These are phyloP conservation scores for Sisymbrium irio DNA, from an alignment of 345 rosid genomes.

Conservation along the genomic window DNA sequence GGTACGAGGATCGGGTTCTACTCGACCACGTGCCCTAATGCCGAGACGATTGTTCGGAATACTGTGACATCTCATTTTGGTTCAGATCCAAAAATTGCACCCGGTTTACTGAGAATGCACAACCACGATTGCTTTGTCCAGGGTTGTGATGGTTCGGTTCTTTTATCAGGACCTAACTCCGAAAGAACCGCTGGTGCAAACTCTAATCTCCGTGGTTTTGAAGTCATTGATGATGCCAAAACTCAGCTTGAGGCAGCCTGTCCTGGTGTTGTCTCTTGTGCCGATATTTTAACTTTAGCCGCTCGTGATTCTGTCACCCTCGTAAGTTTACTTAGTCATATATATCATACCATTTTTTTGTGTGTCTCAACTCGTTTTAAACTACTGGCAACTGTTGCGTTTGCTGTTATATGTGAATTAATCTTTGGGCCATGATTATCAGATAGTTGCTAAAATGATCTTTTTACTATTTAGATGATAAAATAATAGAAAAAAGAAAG, in stretches of 20 bases:
- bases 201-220: constrained; percentile 37
- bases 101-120: constrained; percentile 44
- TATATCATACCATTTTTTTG: too few relatives aligned
- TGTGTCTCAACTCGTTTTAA: too few relatives aligned
- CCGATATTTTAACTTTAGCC: constrained; percentile 46
- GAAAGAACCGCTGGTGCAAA: constrained; percentile 45
- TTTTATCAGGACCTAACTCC: constrained; percentile 34
- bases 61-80: constrained; percentile 32
- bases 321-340: neutral
- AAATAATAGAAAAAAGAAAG: too few relatives aligned
- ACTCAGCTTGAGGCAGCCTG: constrained; percentile 39
- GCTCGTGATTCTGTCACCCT: constrained; percentile 42
- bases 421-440: too few relatives aligned
- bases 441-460: too few relatives aligned
- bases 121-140: constrained; percentile 48
- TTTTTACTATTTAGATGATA: too few relatives aligned
- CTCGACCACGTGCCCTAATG: constrained; percentile 36
- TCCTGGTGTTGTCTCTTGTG: constrained; percentile 51
- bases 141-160: constrained; percentile 52
- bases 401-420: neutral
- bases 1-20: constrained; percentile 47
- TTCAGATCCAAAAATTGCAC: constrained; percentile 35
- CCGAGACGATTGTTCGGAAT: constrained; percentile 35
- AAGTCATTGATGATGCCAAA: constrained; percentile 30
- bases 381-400: too few relatives aligned